phyloP scores from a whole-genome alignment of 192 early-diverging fungal species.

The Linnemannia zychae region DNA sequence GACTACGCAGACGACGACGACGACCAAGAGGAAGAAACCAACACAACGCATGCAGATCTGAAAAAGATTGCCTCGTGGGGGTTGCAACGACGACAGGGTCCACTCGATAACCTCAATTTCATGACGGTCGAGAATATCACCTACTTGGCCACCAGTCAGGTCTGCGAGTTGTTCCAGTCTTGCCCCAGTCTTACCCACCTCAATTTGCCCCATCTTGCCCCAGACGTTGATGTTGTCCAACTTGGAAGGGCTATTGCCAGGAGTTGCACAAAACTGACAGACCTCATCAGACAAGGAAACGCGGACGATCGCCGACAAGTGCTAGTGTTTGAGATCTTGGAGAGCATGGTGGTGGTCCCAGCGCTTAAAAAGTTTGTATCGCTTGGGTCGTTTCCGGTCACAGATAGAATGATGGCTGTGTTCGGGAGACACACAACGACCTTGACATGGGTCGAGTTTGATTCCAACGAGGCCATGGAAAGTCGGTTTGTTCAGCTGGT shows the following conservation, averaged over 20 bases:
- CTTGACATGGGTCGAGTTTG: not conserved
- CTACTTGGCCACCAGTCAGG: not conserved
- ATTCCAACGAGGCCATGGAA: not conserved
- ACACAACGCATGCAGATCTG: not conserved
- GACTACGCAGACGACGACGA: not conserved
- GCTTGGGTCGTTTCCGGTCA: not conserved
- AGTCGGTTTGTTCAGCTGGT: not conserved
- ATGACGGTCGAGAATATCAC: not conserved
- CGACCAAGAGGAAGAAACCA: not conserved
- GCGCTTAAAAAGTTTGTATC: not conserved
- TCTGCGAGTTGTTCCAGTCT: not conserved
- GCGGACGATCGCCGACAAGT: not conserved
- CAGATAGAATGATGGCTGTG: not conserved
- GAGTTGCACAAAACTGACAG: not conserved
- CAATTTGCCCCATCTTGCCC: not conserved
- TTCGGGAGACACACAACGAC: not conserved
- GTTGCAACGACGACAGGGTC: not conserved
- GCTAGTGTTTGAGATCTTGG: not conserved
- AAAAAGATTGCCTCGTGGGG: not conserved
- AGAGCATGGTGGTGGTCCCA: not conserved
- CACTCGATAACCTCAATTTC: not conserved
- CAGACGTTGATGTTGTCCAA: not conserved
- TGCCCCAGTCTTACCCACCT: not conserved
- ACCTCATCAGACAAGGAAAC: not conserved
- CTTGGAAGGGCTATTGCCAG: not conserved